Conservation (phyloP, 2,329 filamentous ascomycete species). For the Basipetospora chlamydospora region DNA sequence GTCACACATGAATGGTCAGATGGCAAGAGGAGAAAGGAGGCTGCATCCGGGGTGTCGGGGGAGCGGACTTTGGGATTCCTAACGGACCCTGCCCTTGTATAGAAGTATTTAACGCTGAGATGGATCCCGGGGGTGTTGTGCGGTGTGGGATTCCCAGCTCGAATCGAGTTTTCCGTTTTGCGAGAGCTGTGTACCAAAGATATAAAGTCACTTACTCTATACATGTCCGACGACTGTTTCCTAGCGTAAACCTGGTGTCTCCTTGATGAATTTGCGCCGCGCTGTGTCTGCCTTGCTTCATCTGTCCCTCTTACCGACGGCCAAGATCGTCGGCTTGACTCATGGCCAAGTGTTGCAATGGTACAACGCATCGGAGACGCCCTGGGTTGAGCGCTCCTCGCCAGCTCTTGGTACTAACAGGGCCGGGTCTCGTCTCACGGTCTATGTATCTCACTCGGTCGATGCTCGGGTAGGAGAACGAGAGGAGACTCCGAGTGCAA, state of each 20-base stretch:
- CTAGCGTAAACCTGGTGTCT: not conserved
- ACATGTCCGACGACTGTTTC: not conserved
- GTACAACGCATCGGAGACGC: too few relatives aligned
- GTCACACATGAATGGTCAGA: slow-evolving; percentile 8
- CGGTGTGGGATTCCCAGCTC: slow-evolving; percentile 38
- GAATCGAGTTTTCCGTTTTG: slow-evolving; percentile 36
- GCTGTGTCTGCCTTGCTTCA: too few relatives aligned
- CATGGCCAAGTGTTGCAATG: too few relatives aligned
- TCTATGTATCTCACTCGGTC: too few relatives aligned
- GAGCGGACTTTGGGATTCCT: slow-evolving; percentile 15
- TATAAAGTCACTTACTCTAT: slow-evolving; percentile 23
- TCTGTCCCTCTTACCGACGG: too few relatives aligned
- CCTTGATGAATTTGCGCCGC: too few relatives aligned
- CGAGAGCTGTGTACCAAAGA: slow-evolving; percentile 46
- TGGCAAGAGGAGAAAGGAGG: slow-evolving; percentile 3
- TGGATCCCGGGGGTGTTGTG: slow-evolving; percentile 16
- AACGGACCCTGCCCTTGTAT: slow-evolving; percentile 43
- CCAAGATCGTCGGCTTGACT: too few relatives aligned
- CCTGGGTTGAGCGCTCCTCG: too few relatives aligned
- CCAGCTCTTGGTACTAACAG: too few relatives aligned
- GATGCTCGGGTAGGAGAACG: too few relatives aligned
- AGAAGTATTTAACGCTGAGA: slow-evolving; percentile 33
- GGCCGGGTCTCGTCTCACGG: too few relatives aligned
- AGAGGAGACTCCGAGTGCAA: too few relatives aligned
- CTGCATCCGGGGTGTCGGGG: slow-evolving; percentile 15